Evolutionary conservation across 192 early-diverging fungal species (phyloP).

Genomic region (Coemansia sp.): DNA sequence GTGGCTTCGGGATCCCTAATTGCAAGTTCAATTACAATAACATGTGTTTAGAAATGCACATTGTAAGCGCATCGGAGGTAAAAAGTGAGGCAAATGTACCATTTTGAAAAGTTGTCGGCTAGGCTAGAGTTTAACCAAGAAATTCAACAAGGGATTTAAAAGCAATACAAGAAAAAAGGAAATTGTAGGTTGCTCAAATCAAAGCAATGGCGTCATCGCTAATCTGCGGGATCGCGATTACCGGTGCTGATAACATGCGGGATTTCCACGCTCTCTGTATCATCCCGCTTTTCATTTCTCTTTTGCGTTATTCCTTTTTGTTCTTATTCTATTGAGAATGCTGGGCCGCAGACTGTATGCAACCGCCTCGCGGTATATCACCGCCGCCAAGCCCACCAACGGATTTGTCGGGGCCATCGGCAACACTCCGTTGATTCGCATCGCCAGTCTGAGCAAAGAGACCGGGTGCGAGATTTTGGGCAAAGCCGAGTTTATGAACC

Average conservation of each 20-base stretch:
- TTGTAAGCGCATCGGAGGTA: not conserved
- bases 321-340: slow-evolving; percentile 16
- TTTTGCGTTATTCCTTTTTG: not conserved
- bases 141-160: no score
- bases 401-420: slow-evolving; percentile 85
- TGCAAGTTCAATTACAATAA: not conserved
- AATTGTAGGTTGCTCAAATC: no score
- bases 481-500: slow-evolving; percentile 98
- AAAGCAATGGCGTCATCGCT: not conserved
- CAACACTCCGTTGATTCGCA: slow-evolving; percentile 85
- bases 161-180: no score
- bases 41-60: not conserved
- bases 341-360: slow-evolving; percentile 48
- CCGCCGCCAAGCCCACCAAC: slow-evolving; percentile 57
- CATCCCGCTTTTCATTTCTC: not conserved
- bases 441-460: slow-evolving; percentile 68
- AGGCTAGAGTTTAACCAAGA: no score
- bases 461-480: slow-evolving; percentile 85
- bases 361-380: slow-evolving; percentile 30
- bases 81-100: no score
- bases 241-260: not conserved
- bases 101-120: no score
- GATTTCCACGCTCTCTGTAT: not conserved
- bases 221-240: not conserved
- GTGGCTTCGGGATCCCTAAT: slow-evolving; percentile 9